A percentile compares a stretch with the other conserved stretches of the same genome.
These are phyloP conservation scores for Suhomyces terraborum DNA, from an alignment of 1,139 yeast species.

Conservation along the genomic window DNA sequence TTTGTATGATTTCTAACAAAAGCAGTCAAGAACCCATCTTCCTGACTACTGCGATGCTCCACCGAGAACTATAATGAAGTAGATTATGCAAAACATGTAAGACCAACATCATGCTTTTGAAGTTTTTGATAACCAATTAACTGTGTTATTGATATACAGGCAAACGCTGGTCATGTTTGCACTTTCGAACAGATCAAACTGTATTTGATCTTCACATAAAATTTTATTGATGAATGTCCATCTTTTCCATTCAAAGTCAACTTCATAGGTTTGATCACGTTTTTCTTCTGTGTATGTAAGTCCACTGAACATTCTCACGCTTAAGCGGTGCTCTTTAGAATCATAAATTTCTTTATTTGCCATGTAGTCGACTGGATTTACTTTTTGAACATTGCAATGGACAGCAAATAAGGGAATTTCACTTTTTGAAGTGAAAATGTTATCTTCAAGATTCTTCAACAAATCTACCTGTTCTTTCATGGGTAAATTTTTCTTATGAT, in stretches of 20 bases:
- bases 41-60: background rate
- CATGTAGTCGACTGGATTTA: constrained; percentile 35
- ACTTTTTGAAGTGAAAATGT: constrained; percentile 21
- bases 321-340: constrained; percentile 25
- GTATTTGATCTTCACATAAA: constrained; percentile 30
- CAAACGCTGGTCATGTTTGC: constrained; percentile 29
- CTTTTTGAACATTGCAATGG: constrained; percentile 41
- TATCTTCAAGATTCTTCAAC: constrained; percentile 22
- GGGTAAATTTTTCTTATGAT: constrained; percentile 13
- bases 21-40: background rate
- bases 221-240: constrained; percentile 34
- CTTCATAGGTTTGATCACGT: constrained; percentile 13
- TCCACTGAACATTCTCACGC: constrained; percentile 33
- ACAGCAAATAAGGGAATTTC: constrained; percentile 30
- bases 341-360: constrained; percentile 29
- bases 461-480: constrained; percentile 25
- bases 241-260: constrained; percentile 39
- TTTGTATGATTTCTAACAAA: background rate
- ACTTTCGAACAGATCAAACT: constrained; percentile 31
- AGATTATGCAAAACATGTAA: background rate
- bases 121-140: constrained; percentile 26
- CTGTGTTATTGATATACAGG: constrained; percentile 31
- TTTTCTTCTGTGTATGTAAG: constrained; percentile 17
- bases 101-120: background rate
- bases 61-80: background rate